These are phyloP conservation scores for Trichoderma koningii DNA, from an alignment of 2,329 filamentous ascomycete species.

Conservation along the genomic window DNA sequence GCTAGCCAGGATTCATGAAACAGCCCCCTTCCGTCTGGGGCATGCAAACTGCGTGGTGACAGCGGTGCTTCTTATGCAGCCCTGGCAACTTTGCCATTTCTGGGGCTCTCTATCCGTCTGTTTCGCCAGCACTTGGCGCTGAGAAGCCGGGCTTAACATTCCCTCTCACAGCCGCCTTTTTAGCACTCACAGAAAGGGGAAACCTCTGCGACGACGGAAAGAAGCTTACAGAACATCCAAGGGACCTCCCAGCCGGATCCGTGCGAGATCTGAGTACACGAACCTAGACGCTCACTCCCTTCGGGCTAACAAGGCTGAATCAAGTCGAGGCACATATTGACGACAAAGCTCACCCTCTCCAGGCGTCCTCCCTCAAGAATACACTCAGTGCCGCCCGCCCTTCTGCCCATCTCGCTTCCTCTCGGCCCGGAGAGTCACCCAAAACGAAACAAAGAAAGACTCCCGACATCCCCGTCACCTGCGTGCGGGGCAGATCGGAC, in stretches of 20 bases:
- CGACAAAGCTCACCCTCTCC: not conserved
- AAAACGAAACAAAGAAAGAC: no score
- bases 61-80: not conserved
- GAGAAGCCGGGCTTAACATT: no score
- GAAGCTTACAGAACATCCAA: not conserved
- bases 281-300: not conserved
- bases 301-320: not conserved
- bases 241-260: not conserved
- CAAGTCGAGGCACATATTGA: not conserved
- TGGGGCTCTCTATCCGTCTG: no score
- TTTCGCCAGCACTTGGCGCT: no score
- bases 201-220: slow-evolving; percentile 18
- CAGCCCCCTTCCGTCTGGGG: slow-evolving; percentile 17
- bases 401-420: slow-evolving; percentile 2
- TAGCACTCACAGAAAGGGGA: not conserved
- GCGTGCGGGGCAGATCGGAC: slow-evolving; percentile 12
- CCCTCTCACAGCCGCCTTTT: no score
- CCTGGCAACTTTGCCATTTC: not conserved
- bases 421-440: not conserved
- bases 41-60: slow-evolving; percentile 12
- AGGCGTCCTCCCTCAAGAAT: not conserved
- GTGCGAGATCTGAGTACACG: not conserved
- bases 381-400: not conserved
- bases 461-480: not conserved
- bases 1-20: slow-evolving; percentile 23